phyloP scores from a whole-genome alignment of 2,329 filamentous ascomycete species.

The Cordyceps cicadae region DNA sequence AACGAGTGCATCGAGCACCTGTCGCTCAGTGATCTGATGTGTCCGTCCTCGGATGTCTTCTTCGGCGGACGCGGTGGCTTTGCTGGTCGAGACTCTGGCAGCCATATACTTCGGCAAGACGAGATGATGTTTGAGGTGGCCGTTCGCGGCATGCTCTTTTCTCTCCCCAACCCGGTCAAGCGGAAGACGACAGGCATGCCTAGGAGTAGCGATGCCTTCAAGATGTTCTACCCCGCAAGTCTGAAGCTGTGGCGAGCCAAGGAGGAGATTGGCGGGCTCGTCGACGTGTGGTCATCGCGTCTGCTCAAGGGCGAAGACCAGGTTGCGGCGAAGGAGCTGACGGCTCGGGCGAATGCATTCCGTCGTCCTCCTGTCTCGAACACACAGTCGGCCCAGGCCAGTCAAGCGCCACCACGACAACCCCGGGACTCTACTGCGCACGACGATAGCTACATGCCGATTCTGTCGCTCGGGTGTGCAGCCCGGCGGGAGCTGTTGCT shows the following conservation, averaged over 20 bases:
- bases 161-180: slow-evolving; percentile 78
- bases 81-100: slow-evolving; percentile 47
- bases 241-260: slow-evolving; percentile 74
- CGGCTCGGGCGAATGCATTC: slow-evolving; percentile 41
- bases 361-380: slow-evolving; percentile 22
- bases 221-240: slow-evolving; percentile 87
- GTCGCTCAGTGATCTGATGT: slow-evolving; percentile 81
- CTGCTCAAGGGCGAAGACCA: slow-evolving; percentile 47
- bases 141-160: slow-evolving; percentile 77
- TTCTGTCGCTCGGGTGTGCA: slow-evolving; percentile 54
- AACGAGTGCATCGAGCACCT: slow-evolving; percentile 80
- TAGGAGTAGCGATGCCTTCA: slow-evolving; percentile 56
- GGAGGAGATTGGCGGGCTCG: slow-evolving; percentile 69
- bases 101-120: slow-evolving; percentile 77
- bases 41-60: slow-evolving; percentile 60
- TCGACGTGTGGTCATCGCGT: slow-evolving; percentile 61
- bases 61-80: slow-evolving; percentile 53
- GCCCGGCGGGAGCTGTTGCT: slow-evolving; percentile 68
- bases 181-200: slow-evolving; percentile 42
- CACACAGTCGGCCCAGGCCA: slow-evolving; percentile 5
- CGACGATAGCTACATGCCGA: slow-evolving; percentile 25
- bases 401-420: not conserved
- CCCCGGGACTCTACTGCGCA: not conserved
- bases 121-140: slow-evolving; percentile 91
- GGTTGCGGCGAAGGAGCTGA: slow-evolving; percentile 29